A percentile compares a stretch with the other conserved stretches of the same genome.
Evolutionary conservation across 2,329 filamentous ascomycete genomes (phyloP).

Genomic region (Pseudocercospora vitis): DNA sequence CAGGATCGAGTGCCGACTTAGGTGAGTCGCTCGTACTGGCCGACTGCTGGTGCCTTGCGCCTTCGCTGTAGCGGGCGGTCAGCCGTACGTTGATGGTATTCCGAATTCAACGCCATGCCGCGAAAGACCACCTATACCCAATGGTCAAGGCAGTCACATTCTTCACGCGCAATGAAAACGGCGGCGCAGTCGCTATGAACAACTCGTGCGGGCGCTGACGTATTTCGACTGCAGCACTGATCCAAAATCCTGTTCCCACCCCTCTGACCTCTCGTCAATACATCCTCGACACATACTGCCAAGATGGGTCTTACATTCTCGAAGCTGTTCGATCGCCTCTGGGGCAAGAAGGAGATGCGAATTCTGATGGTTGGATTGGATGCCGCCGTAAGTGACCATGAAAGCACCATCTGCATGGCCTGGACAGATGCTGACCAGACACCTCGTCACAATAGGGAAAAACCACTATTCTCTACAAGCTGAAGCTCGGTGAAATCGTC

Average conservation of each 20-base stretch:
- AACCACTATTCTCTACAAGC: constrained; percentile 98
- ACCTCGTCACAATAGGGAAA: constrained; percentile 56
- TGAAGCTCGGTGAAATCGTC: constrained; percentile 97
- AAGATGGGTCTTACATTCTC: constrained; percentile 91
- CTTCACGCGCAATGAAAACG: constrained; percentile 4
- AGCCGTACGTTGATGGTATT: constrained; percentile 12
- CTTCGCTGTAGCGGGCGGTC: constrained; percentile 6
- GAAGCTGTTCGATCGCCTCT: constrained; percentile 98
- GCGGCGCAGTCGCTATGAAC: neutral
- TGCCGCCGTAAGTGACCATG: constrained; percentile 63
- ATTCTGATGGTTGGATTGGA: constrained; percentile 97
- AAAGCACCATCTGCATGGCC: neutral
- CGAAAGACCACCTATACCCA: constrained; percentile 23
- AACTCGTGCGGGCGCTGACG: constrained; percentile 7
- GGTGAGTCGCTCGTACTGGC: neutral
- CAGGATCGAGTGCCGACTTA: constrained; percentile 11
- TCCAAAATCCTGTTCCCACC: constrained; percentile 12
- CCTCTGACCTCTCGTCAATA: constrained; percentile 7
- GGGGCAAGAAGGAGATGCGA: constrained; percentile 98
- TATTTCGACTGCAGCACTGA: constrained; percentile 16
- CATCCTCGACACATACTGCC: constrained; percentile 47
- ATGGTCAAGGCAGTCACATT: constrained; percentile 26
- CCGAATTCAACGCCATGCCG: constrained; percentile 15
- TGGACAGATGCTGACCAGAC: neutral
- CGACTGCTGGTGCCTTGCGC: constrained; percentile 8